Conservation (phyloP, 2,329 filamentous ascomycete genomes). For the Hypoxylon sp. region DNA sequence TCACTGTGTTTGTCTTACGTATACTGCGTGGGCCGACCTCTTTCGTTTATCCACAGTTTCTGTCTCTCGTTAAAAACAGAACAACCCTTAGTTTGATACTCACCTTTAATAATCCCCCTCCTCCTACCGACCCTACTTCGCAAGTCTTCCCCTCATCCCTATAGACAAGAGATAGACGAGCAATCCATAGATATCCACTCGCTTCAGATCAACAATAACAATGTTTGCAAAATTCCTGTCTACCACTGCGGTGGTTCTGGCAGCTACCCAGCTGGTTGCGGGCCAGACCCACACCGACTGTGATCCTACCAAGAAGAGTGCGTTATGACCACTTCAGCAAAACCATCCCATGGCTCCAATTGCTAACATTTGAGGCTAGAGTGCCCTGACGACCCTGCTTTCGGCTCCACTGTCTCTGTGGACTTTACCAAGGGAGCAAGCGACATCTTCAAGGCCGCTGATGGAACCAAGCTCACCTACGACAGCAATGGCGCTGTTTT, state of each 20-base stretch:
- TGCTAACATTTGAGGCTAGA: constrained; percentile 56
- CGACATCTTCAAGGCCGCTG: constrained; percentile 64
- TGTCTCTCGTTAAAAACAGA: constrained; percentile 45
- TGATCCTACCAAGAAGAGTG: constrained; percentile 68
- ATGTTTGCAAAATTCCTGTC: constrained; percentile 66
- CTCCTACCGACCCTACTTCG: constrained; percentile 17
- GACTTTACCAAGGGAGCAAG: constrained; percentile 85
- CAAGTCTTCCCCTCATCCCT: constrained; percentile 11
- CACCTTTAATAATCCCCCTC: constrained; percentile 39
- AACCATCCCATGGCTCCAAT: not conserved
- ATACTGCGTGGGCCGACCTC: constrained; percentile 32
- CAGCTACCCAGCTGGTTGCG: constrained; percentile 64
- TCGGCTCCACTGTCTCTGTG: constrained; percentile 74
- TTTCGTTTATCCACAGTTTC: constrained; percentile 38
- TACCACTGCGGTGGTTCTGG: constrained; percentile 64
- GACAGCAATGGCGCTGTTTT: constrained; percentile 67
- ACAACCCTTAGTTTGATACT: constrained; percentile 22
- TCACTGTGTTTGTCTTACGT: constrained; percentile 38
- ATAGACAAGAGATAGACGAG: constrained; percentile 22
- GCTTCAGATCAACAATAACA: constrained; percentile 47
- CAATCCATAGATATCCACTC: constrained; percentile 10
- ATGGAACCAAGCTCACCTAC: constrained; percentile 66
- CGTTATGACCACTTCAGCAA: constrained; percentile 35
- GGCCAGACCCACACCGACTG: constrained; percentile 72
- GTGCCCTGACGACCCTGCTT: constrained; percentile 82